These are phyloP conservation scores for Neurospora sp. DNA, from an alignment of 495 filamentous ascomycete species.

Conservation along the genomic window DNA sequence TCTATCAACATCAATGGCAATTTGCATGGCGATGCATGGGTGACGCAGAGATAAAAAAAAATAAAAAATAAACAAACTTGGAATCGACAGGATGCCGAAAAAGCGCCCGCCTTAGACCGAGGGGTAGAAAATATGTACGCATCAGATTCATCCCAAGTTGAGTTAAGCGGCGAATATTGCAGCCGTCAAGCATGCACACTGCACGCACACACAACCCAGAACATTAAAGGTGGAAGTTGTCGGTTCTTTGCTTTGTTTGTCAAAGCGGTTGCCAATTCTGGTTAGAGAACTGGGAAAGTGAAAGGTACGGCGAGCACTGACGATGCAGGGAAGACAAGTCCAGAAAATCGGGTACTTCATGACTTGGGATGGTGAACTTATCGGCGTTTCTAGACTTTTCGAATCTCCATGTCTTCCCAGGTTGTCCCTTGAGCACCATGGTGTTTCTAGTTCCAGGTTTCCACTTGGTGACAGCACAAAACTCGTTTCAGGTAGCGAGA, in stretches of 20 bases:
- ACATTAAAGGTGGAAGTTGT: neutral
- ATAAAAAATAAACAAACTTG: neutral
- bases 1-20: neutral
- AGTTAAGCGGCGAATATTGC: neutral
- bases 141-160: neutral
- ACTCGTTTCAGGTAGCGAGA: neutral
- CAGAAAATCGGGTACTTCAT: neutral
- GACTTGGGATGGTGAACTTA: neutral
- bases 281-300: neutral
- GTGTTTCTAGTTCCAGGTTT: neutral
- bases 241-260: neutral
- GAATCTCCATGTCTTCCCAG: neutral
- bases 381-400: neutral
- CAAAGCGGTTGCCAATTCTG: neutral
- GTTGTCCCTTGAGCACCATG: neutral
- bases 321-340: neutral
- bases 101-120: neutral
- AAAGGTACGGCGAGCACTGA: neutral
- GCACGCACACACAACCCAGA: neutral
- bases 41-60: neutral
- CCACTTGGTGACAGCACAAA: neutral
- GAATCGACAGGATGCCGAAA: neutral
- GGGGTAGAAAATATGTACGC: neutral
- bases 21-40: neutral
- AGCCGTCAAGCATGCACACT: neutral